Evolutionary conservation across 768 basidiomycete species (phyloP).

Genomic region (Boletus rex-veris): DNA sequence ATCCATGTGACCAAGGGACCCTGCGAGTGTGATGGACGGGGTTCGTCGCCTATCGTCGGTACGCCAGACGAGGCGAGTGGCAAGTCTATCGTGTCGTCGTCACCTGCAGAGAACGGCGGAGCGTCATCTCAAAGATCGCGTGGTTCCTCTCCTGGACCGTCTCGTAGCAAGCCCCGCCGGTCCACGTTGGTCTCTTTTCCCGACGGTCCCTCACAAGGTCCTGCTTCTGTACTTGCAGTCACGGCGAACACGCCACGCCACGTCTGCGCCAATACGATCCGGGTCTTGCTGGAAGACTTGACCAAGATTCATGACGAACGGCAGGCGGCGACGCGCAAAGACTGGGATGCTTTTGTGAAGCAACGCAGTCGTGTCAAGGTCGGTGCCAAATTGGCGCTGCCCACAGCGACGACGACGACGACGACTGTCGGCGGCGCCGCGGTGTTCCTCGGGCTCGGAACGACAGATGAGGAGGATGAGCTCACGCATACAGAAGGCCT

Average conservation of each 20-base stretch:
- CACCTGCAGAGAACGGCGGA: slow-evolving; percentile 17
- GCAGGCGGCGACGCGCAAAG: slow-evolving; percentile 63
- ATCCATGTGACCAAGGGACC: slow-evolving; percentile 39
- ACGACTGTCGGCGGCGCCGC: slow-evolving; percentile 47
- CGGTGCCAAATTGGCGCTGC: slow-evolving; percentile 20
- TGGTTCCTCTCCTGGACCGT: slow-evolving; percentile 46
- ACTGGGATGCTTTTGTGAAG: slow-evolving; percentile 88
- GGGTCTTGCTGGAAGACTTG: slow-evolving; percentile 68
- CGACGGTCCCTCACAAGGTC: slow-evolving; percentile 14
- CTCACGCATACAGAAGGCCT: slow-evolving; percentile 78
- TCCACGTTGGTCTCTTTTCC: slow-evolving; percentile 37
- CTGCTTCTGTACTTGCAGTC: slow-evolving; percentile 56
- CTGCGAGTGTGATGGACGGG: slow-evolving; percentile 41
- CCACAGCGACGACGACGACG: slow-evolving; percentile 17
- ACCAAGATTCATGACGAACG: slow-evolving; percentile 80
- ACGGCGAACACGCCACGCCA: slow-evolving; percentile 66
- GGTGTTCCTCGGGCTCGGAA: slow-evolving; percentile 64
- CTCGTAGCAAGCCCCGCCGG: slow-evolving; percentile 43
- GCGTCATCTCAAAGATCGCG: slow-evolving; percentile 32
- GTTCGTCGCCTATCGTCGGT: neutral
- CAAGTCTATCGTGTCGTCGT: slow-evolving; percentile 10
- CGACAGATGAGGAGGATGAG: slow-evolving; percentile 66
- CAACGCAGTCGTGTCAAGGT: slow-evolving; percentile 52
- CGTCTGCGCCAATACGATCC: slow-evolving; percentile 71
- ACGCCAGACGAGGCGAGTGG: slow-evolving; percentile 11